Evolutionary conservation across 768 basidiomycete genomes (phyloP).

Genomic region (Xerocomellus intermedius): DNA sequence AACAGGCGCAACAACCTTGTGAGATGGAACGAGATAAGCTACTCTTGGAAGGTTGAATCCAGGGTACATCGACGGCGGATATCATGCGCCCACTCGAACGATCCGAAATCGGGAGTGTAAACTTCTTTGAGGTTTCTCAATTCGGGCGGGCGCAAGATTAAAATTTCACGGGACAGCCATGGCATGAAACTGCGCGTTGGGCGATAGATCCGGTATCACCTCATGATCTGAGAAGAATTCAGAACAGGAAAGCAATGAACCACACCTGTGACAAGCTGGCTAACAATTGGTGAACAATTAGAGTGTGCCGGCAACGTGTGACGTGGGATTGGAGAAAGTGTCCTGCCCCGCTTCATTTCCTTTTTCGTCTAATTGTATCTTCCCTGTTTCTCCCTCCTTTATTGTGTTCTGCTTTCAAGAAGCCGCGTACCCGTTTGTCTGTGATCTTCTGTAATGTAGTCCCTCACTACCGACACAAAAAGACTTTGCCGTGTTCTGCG

Average conservation of each 20-base stretch:
- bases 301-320: conserved; percentile 24
- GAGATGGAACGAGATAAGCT: conserved; percentile 5
- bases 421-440: conserved; percentile 24
- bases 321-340: conserved; percentile 20
- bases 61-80: conserved; percentile 2
- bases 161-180: conserved; percentile 18
- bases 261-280: conserved; percentile 7
- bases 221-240: conserved; percentile 14
- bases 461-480: conserved; percentile 39
- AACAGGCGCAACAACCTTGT: conserved; percentile 10
- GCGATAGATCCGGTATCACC: conserved; percentile 26
- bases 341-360: conserved; percentile 23
- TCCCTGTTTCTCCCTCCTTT: conserved; percentile 34
- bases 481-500: conserved; percentile 26
- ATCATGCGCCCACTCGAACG: conserved; percentile 4
- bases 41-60: conserved; percentile 17
- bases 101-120: conserved; percentile 18
- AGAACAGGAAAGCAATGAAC: conserved; percentile 14
- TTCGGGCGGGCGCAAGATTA: conserved; percentile 26
- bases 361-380: conserved; percentile 37
- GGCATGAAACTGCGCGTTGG: conserved; percentile 3
- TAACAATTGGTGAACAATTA: conserved; percentile 31
- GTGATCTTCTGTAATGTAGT: conserved; percentile 26
- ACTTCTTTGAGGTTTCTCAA: conserved; percentile 33
- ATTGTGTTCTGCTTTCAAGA: conserved; percentile 33